Base-by-base conservation (phyloP, 2,329 filamentous ascomycete genomes). In the Colletotrichum lindemuthianum region DNA sequence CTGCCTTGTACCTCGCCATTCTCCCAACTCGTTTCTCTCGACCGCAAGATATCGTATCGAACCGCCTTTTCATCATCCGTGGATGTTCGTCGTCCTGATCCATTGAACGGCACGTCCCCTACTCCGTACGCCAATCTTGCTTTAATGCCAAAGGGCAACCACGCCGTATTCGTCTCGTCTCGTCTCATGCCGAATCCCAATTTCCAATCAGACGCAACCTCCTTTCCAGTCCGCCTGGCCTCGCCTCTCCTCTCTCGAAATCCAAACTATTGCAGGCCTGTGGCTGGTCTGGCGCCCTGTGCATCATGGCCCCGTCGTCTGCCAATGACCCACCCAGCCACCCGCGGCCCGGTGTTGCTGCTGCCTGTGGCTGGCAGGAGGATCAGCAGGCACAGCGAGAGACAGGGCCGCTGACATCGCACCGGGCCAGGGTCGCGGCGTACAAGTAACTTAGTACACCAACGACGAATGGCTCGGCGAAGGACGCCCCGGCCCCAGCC, bases 101-200 rank as follows among this genome's bases (percentile, higher is more conserved):
- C 24, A 24, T 24, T 24, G 24, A 24, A 24, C 24, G 24, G 24
- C 24, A 13, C 41, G 50, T 50, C 37, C 45, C 49, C 45, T 44
- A 34, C 54, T 49, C 45, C 55, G 50, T 43, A 47, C 24, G 24
- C 24, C 24, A 24, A n/a, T 41, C 51, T 56, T 56, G 61, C 16
- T 60, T 60, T 44, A 47, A 59, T 24, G 24, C 24, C 24, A 24
- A 5, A 24, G 24, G 24, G 41, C 60, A 60, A 45, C 45, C 58
- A 56, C 51, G 51, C 61, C 61, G 61, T 61, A 61, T 65, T 61
- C 45, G 61, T 50, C 57, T 64, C 50, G 34, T 59, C 56, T 51
- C 55, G 41, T 58, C 48, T 50, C 44, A 47, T 52, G 48, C 33
- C 37, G 13, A 37, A 50, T 60, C 37, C 39, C 43, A 65, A 45